Conservation (phyloP, 2,329 filamentous ascomycete species). For the Penicillium fuscoglaucum region DNA sequence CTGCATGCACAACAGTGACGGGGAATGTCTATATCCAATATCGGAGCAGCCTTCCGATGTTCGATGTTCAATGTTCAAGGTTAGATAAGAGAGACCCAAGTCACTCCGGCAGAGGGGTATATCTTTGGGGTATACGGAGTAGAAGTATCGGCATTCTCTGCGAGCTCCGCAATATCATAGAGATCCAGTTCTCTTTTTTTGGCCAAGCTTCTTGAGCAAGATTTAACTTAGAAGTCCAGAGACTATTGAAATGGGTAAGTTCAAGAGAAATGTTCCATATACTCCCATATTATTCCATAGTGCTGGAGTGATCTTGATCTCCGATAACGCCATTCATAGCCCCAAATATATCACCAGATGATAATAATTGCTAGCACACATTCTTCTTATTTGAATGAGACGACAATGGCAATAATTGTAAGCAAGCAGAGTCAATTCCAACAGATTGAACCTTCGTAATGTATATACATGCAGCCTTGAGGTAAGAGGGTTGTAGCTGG, state of each 20-base stretch:
- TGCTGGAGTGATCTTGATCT: not conserved
- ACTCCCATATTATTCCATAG: not conserved
- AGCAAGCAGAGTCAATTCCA: too few species aligned
- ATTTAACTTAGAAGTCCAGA: not conserved
- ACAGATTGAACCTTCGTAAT: not conserved
- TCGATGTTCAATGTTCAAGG: not conserved
- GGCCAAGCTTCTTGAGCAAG: not conserved
- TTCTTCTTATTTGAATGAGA: not conserved
- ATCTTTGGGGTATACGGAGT: not conserved
- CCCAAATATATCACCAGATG: not conserved
- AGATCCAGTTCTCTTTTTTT: not conserved
- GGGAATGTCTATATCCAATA: conserved; percentile 6
- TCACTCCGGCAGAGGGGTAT: not conserved
- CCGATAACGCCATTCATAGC: not conserved
- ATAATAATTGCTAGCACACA: not conserved
- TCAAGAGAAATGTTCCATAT: not conserved
- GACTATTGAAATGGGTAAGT: not conserved
- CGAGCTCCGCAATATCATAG: not conserved
- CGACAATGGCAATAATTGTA: not conserved
- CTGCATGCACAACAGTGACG: not conserved
- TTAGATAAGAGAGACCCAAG: not conserved
- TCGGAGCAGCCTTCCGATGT: conserved; percentile 19
- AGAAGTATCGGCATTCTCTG: not conserved
- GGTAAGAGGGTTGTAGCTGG: not conserved
- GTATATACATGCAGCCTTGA: not conserved